Evolutionary conservation across 495 filamentous ascomycete species (phyloP), one percentile per base, ranked within the genome.

Genomic region (Aspergillus affinis): DNA sequence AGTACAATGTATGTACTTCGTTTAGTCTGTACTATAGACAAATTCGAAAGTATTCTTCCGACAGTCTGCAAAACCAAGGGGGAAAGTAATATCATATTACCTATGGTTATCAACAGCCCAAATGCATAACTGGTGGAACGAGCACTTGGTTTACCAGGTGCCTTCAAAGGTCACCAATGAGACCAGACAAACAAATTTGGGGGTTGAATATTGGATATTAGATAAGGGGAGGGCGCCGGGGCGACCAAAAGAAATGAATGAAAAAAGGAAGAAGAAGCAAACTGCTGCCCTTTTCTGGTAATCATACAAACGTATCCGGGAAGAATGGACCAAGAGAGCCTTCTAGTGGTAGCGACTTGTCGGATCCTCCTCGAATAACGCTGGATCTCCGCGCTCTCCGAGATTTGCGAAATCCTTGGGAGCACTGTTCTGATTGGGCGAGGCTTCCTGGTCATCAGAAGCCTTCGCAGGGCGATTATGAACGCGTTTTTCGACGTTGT

Each of bases 321-420:
- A 29, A 30, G 13, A 59, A 29, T 12, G 41, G 30, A 13, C 26
- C 30, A 21, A 45, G 17, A 23, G 32, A 36, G 44, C 36, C 6
- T 58, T 30, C 54, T 50, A 68, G 54, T 62, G 62, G 61, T 78
- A 78, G 6, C 71, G 67, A 63, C 82, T 88, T 6, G 66, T 75
- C 12, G 70, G 72, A 48, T 89, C 86, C 41, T 91, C 78, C 8
- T 81, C 86, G 67, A 86, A 96, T 18, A 97, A 73, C 26, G 81
- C 72, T 63, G 90, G 84, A 71, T 97, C 92, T 2, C 91, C 93
- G 67, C 88, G 90, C 3, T 90, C 89, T 36, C 93, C 92, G 71
- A 94, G 75, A 51, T 87, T 84, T 66, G 88, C 84, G 59, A 96
- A 97, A 61, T 93, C 90, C 13, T 82, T 78, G 1, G 91, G 83